These are phyloP conservation scores for Neurospora sp. DNA, from an alignment of 495 filamentous ascomycete species.

Conservation along the genomic window DNA sequence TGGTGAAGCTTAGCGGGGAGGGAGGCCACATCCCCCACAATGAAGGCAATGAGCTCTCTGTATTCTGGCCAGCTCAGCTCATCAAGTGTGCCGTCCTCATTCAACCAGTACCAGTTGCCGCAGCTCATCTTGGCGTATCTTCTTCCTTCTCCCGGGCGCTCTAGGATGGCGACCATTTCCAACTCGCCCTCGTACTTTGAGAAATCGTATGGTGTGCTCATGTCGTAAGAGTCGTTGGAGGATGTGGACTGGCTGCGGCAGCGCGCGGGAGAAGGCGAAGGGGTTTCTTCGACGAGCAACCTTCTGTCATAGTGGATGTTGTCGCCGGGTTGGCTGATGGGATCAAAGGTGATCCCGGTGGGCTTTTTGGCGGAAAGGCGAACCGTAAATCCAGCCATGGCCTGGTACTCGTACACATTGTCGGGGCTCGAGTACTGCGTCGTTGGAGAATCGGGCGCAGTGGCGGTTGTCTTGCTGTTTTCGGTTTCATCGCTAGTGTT, in stretches of 20 bases:
- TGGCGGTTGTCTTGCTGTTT: not conserved
- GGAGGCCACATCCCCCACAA: not conserved
- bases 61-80: not conserved
- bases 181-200: not conserved
- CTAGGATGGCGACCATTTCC: fast-evolving
- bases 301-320: not conserved
- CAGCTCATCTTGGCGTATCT: not conserved
- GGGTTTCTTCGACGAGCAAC: not conserved
- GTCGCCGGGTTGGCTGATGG: not conserved
- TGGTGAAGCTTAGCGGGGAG: not conserved
- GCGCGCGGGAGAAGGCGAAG: fast-evolving
- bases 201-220: not conserved
- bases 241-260: not conserved
- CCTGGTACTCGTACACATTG: not conserved
- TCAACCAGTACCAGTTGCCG: not conserved
- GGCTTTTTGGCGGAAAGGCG: not conserved
- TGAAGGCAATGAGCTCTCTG: not conserved
- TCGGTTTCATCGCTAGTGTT: fast-evolving
- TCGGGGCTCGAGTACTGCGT: fast-evolving
- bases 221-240: fast-evolving
- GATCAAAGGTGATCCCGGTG: fast-evolving
- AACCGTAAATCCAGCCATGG: not conserved
- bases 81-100: not conserved
- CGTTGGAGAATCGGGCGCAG: not conserved
- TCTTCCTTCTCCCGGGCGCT: fast-evolving